phyloP scores from a whole-genome alignment of 805 yeast genomes.

The Wickerhamiella qilinensis region DNA sequence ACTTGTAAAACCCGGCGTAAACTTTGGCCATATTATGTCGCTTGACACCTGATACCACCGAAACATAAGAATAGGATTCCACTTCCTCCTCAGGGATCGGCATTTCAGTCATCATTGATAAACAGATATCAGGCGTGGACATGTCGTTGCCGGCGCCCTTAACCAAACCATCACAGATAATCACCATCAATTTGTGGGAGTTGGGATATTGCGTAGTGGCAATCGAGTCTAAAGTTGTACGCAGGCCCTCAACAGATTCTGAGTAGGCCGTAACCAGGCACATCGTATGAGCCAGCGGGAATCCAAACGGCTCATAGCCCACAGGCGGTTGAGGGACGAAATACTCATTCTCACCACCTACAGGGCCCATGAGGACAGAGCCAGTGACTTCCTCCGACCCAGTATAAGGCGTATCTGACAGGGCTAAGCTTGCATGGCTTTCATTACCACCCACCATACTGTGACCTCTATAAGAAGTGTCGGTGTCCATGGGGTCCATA shows the following conservation, averaged over 20 bases:
- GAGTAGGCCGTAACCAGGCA: constrained; percentile 86
- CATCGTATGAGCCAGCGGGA: constrained; percentile 58
- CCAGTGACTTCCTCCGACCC: no score
- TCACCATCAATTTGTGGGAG: constrained; percentile 73
- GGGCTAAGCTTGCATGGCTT: background rate
- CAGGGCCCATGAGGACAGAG: constrained; percentile 12
- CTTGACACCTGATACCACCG: constrained; percentile 86
- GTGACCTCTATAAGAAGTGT: constrained; percentile 17
- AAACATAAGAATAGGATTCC: constrained; percentile 72
- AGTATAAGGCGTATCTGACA: constrained; percentile 3
- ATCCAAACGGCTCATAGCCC: constrained; percentile 73
- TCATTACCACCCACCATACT: constrained; percentile 8
- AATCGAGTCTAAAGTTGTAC: constrained; percentile 80
- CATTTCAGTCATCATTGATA: constrained; percentile 75
- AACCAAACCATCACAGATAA: constrained; percentile 85
- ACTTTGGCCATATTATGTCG: constrained; percentile 98
- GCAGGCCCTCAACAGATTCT: constrained; percentile 72
- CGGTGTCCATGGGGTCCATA: constrained; percentile 11
- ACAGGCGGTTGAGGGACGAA: constrained; percentile 85
- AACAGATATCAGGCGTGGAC: constrained; percentile 79
- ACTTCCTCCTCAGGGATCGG: constrained; percentile 59
- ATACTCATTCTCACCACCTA: constrained; percentile 31
- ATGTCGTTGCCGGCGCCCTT: constrained; percentile 85
- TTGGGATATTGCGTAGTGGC: constrained; percentile 94
- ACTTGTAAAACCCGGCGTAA: constrained; percentile 84